These are phyloP conservation scores for Barnettozyma sucrosica DNA, from an alignment of 805 yeast species.

Conservation along the genomic window DNA sequence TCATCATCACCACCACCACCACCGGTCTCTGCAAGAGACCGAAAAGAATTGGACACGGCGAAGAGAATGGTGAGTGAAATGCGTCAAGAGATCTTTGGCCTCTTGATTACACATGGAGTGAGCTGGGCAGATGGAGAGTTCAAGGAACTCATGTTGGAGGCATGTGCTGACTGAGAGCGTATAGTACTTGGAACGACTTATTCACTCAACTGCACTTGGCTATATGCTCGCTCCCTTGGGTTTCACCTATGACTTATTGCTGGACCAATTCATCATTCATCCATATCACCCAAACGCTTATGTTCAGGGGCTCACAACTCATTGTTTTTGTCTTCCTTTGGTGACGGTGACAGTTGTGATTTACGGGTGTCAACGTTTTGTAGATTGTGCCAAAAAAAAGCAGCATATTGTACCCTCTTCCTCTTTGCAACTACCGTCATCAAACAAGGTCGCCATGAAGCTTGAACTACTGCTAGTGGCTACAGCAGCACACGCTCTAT, in stretches of 20 bases:
- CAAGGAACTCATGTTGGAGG: background rate
- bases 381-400: too few species aligned
- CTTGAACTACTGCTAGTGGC: background rate
- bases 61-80: background rate
- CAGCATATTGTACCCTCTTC: too few species aligned
- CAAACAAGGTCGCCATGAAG: background rate
- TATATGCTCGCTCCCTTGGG: background rate
- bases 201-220: background rate
- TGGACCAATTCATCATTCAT: too few species aligned
- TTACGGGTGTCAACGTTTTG: background rate
- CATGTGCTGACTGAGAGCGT: background rate
- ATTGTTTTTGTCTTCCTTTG: background rate
- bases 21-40: background rate
- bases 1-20: too few species aligned
- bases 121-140: background rate
- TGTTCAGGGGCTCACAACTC: background rate
- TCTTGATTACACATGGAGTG: background rate
- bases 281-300: too few species aligned
- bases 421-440: background rate
- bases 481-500: background rate
- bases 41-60: background rate
- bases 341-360: background rate
- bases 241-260: too few species aligned
- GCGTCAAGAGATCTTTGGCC: conserved; percentile 1
- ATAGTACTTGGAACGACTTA: background rate